A percentile compares a stretch with the other conserved stretches of the same genome.
Conservation (phyloP, 2,329 filamentous ascomycete genomes). For the Hypoxylon sp. region DNA sequence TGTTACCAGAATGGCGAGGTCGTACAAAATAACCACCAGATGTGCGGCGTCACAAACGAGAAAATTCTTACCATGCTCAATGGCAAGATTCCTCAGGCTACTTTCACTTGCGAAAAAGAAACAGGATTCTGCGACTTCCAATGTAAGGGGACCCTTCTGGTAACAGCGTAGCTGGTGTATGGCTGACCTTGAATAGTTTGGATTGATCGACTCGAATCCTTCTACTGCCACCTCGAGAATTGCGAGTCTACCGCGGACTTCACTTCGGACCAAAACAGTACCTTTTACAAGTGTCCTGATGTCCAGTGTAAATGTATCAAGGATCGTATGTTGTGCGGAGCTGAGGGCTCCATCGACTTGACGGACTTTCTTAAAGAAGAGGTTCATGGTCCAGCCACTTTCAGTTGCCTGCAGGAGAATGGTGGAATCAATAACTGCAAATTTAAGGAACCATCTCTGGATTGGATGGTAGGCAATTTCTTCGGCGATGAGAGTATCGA, state of each 20-base stretch:
- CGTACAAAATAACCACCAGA: slow-evolving; percentile 95
- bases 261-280: slow-evolving; percentile 80
- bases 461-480: slow-evolving; percentile 86
- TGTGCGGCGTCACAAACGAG: slow-evolving; percentile 96
- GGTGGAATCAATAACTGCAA: slow-evolving; percentile 77
- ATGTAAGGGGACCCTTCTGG: slow-evolving; percentile 69
- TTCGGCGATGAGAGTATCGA: slow-evolving; percentile 94
- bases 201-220: slow-evolving; percentile 94
- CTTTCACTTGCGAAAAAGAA: slow-evolving; percentile 88
- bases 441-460: slow-evolving; percentile 94
- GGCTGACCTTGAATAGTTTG: slow-evolving; percentile 74
- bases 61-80: slow-evolving; percentile 92
- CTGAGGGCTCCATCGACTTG: slow-evolving; percentile 91
- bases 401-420: slow-evolving; percentile 78
- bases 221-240: slow-evolving; percentile 91
- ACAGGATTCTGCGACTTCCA: slow-evolving; percentile 91
- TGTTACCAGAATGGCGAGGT: slow-evolving; percentile 94
- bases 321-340: slow-evolving; percentile 93
- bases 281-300: slow-evolving; percentile 86
- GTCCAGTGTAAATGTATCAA: slow-evolving; percentile 90
- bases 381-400: slow-evolving; percentile 90
- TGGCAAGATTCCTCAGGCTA: slow-evolving; percentile 89
- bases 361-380: slow-evolving; percentile 86
- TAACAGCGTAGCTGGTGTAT: background rate
- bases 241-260: slow-evolving; percentile 82